Conservation (phyloP, 2,329 filamentous ascomycete species). For the Calonectria pteridis region DNA sequence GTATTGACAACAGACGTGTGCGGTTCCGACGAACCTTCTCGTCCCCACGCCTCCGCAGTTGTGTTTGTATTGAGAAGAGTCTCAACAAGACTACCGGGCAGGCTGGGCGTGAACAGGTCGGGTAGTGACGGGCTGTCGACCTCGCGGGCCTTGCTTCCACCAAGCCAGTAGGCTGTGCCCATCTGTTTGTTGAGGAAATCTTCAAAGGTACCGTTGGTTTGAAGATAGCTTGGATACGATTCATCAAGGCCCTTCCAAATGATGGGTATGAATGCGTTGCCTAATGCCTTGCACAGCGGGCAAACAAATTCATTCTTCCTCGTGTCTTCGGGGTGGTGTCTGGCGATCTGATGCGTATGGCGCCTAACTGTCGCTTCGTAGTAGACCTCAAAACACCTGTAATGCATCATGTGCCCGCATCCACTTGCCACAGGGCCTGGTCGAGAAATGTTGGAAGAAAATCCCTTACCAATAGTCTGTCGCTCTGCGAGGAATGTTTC, state of each 20-base stretch:
- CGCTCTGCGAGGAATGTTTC: constrained; percentile 79
- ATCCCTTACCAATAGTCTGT: constrained; percentile 90
- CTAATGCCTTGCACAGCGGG: constrained; percentile 94
- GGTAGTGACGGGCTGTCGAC: constrained; percentile 46
- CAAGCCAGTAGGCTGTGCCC: constrained; percentile 55
- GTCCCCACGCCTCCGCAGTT: constrained; percentile 57
- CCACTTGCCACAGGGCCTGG: constrained; percentile 87
- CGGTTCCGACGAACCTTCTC: constrained; percentile 49
- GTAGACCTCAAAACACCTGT: constrained; percentile 93
- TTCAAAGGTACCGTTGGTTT: constrained; percentile 70
- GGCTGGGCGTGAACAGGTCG: constrained; percentile 51
- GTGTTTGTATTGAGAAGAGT: constrained; percentile 52
- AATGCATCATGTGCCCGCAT: constrained; percentile 99
- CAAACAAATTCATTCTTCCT: constrained; percentile 91
- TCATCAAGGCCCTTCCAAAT: constrained; percentile 95
- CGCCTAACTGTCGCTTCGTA: constrained; percentile 85
- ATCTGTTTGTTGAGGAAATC: constrained; percentile 76
- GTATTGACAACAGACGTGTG: constrained; percentile 52
- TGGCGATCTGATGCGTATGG: constrained; percentile 91
- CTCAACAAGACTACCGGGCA: constrained; percentile 54
- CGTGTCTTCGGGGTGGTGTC: constrained; percentile 90
- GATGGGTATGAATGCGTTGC: constrained; percentile 94
- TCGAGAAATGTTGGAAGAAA: constrained; percentile 75
- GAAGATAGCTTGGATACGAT: constrained; percentile 80
- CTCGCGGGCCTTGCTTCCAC: constrained; percentile 55